A percentile compares a stretch with the other conserved stretches of the same genome.
These are phyloP conservation scores for Daldinia grandis DNA, from an alignment of 495 filamentous ascomycete species.

Conservation along the genomic window DNA sequence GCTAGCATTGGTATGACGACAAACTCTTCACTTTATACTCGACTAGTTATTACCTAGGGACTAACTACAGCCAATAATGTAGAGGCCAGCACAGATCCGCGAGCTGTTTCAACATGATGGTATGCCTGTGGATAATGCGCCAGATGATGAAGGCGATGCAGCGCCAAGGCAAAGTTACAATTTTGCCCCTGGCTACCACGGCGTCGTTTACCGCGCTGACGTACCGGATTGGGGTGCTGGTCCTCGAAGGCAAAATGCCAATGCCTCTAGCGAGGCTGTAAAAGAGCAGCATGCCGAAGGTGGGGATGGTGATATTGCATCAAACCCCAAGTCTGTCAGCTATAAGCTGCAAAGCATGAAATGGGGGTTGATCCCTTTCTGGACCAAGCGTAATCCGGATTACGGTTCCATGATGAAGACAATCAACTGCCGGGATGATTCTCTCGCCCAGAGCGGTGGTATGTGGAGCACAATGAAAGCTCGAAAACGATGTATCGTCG, in stretches of 20 bases:
- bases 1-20: conserved; percentile 72
- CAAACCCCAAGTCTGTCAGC: conserved; percentile 43
- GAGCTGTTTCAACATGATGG: conserved; percentile 74
- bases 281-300: conserved; percentile 30
- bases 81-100: conserved; percentile 72
- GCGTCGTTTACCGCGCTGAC: conserved; percentile 86
- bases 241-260: conserved; percentile 34
- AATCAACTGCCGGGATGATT: conserved; percentile 96
- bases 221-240: conserved; percentile 64
- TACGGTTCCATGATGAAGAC: conserved; percentile 81
- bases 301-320: conserved; percentile 5
- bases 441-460: conserved; percentile 73
- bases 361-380: conserved; percentile 81
- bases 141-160: conserved; percentile 67
- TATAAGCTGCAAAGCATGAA: conserved; percentile 84
- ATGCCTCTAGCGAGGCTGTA: conserved; percentile 7
- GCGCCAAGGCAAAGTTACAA: conserved; percentile 85
- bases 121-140: conserved; percentile 80
- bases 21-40: neutral
- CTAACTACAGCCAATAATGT: conserved; percentile 21
- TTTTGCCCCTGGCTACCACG: conserved; percentile 87
- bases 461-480: conserved; percentile 95
- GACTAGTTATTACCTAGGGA: conserved; percentile 10
- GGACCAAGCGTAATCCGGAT: conserved; percentile 83
- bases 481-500: conserved; percentile 83